These are phyloP conservation scores for Mycena galericulata DNA, from an alignment of 768 basidiomycete genomes.

Conservation along the genomic window DNA sequence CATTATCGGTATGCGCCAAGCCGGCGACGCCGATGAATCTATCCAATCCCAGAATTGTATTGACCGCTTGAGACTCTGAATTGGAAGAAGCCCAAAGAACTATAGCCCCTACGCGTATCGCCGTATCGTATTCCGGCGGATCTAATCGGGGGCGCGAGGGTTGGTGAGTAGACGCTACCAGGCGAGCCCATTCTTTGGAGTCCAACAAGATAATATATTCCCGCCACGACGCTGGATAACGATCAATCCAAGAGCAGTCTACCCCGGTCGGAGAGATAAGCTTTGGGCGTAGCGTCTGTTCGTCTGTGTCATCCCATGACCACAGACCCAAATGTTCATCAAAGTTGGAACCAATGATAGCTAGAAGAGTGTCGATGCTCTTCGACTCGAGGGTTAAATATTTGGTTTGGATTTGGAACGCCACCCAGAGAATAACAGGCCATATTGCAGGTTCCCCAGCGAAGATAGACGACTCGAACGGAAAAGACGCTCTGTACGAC, in stretches of 20 bases:
- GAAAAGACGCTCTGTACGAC: conserved; percentile 6
- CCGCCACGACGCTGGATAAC: conserved; percentile 27
- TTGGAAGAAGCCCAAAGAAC: conserved; percentile 22
- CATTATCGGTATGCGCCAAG: neutral
- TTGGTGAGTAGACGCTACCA: conserved; percentile 14
- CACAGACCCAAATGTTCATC: conserved; percentile 12
- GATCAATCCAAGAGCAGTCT: conserved; percentile 19
- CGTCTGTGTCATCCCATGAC: conserved; percentile 30
- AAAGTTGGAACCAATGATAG: conserved; percentile 6
- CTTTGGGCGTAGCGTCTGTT: conserved; percentile 19
- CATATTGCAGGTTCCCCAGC: conserved; percentile 20
- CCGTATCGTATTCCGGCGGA: conserved; percentile 10
- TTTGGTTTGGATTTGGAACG: conserved; percentile 23
- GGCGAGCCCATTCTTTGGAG: conserved; percentile 10
- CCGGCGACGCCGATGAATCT: conserved; percentile 4
- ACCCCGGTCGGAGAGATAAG: neutral
- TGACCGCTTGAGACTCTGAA: neutral
- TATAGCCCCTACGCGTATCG: conserved; percentile 24
- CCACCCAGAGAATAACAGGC: conserved; percentile 32
- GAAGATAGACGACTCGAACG: neutral
- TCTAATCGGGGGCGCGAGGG: neutral
- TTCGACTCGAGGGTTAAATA: neutral
- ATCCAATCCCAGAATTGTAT: neutral
- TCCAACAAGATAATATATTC: conserved; percentile 8
- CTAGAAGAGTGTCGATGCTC: conserved; percentile 10